Conservation (phyloP, 176 grass and related monocot genomes). For the Cenchrus fungigraminus region DNA sequence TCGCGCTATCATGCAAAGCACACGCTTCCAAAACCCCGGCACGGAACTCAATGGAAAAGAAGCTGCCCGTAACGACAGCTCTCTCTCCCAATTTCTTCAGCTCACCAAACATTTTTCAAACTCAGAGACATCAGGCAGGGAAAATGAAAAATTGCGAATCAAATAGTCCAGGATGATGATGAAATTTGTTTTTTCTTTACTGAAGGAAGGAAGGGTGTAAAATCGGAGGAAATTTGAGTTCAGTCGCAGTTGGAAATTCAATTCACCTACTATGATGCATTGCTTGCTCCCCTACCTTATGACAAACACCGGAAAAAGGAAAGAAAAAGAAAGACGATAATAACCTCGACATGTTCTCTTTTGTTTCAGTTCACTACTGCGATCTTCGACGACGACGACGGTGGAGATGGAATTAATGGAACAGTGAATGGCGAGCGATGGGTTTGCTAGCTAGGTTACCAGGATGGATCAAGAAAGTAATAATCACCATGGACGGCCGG, state of each 20-base stretch:
- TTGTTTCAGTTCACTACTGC: constrained; percentile 8
- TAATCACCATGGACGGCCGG: neutral
- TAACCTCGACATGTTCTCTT: constrained; percentile 3
- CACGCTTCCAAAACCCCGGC: neutral
- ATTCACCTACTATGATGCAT: constrained; percentile 26
- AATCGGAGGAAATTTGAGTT: neutral
- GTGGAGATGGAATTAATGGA: constrained; percentile 17
- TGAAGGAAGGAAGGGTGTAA: neutral
- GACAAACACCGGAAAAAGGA: neutral
- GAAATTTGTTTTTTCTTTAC: neutral
- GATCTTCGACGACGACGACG: neutral
- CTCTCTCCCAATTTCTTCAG: constrained; percentile 11
- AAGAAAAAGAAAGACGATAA: neutral
- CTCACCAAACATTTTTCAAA: neutral
- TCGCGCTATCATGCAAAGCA: neutral
- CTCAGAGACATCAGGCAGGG: constrained; percentile 31
- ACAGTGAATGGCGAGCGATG: constrained; percentile 49
- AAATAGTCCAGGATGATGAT: neutral
- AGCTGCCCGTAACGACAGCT: constrained; percentile 38
- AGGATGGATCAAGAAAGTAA: constrained; percentile 15
- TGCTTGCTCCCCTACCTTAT: constrained; percentile 52
- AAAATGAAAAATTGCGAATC: neutral
- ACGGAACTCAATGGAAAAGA: constrained; percentile 4
- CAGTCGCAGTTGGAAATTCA: neutral
- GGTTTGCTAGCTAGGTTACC: constrained; percentile 32